Evolutionary conservation across 768 basidiomycete species (phyloP).

Genomic region (Rhodotorula babjevae): DNA sequence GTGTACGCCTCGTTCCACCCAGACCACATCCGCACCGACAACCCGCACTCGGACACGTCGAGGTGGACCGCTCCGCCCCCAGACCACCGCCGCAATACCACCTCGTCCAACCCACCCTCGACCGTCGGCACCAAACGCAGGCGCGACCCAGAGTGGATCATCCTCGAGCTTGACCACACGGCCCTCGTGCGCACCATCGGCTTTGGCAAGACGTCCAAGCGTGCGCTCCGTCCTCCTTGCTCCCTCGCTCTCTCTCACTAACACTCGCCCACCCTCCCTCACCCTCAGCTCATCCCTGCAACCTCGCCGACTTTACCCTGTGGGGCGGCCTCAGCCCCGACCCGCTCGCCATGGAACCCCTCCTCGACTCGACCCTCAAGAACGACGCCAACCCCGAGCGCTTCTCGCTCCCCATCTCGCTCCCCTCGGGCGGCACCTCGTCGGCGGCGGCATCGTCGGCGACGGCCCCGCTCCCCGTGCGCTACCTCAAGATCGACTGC

Average conservation of each 20-base stretch:
- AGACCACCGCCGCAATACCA: neutral
- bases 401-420: neutral
- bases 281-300: constrained; percentile 40
- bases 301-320: constrained; percentile 35
- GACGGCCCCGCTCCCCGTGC: constrained; percentile 10
- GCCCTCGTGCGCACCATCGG: constrained; percentile 13
- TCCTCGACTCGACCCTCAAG: constrained; percentile 26
- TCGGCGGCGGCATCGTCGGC: too few species aligned
- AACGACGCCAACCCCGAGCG: constrained; percentile 36
- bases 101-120: neutral
- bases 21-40: neutral
- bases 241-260: too few species aligned
- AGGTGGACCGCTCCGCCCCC: constrained; percentile 30
- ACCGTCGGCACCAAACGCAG: neutral
- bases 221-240: constrained; percentile 10
- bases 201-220: constrained; percentile 30
- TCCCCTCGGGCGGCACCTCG: neutral
- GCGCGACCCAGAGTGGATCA: constrained; percentile 21
- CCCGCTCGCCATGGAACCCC: constrained; percentile 32
- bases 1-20: constrained; percentile 12
- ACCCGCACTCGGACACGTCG: constrained; percentile 4
- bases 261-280: neutral
- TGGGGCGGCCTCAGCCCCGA: constrained; percentile 37
- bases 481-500: constrained; percentile 31
- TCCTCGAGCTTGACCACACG: constrained; percentile 21